Conservation (phyloP, 2,329 filamentous ascomycete genomes). For the Arachnopeziza araneosa region DNA sequence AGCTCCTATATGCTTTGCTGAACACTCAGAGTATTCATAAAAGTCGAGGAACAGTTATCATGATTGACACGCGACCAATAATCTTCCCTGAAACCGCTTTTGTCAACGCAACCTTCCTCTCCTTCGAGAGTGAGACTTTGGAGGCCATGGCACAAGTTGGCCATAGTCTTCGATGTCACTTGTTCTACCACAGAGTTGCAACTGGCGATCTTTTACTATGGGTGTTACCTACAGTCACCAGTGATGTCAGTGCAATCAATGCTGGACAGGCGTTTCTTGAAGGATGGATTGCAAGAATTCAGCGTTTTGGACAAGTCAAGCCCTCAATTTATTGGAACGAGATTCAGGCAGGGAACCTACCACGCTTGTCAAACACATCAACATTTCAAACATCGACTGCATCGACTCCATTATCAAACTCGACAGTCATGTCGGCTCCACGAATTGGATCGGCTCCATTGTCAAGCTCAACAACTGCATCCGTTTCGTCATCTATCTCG, state of each 20-base stretch:
- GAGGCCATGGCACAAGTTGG: neutral
- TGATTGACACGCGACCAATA: neutral
- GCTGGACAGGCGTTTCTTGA: conserved; percentile 5
- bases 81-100: neutral
- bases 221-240: neutral
- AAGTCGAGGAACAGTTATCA: neutral
- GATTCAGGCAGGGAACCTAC: neutral
- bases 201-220: conserved; percentile 9
- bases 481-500: neutral
- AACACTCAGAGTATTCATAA: neutral
- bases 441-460: neutral
- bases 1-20: neutral
- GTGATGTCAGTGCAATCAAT: neutral
- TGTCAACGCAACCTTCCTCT: neutral
- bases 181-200: neutral
- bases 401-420: too few relatives aligned
- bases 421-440: too few relatives aligned
- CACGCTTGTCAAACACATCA: neutral
- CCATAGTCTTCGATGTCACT: neutral
- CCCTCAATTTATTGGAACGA: conserved; percentile 7
- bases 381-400: neutral
- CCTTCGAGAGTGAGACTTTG: neutral
- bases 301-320: neutral
- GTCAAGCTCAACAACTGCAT: neutral
- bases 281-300: conserved; percentile 2